Evolutionary conservation across 2,329 filamentous ascomycete species (phyloP).

Genomic region (Chaetomiaceae sp.): DNA sequence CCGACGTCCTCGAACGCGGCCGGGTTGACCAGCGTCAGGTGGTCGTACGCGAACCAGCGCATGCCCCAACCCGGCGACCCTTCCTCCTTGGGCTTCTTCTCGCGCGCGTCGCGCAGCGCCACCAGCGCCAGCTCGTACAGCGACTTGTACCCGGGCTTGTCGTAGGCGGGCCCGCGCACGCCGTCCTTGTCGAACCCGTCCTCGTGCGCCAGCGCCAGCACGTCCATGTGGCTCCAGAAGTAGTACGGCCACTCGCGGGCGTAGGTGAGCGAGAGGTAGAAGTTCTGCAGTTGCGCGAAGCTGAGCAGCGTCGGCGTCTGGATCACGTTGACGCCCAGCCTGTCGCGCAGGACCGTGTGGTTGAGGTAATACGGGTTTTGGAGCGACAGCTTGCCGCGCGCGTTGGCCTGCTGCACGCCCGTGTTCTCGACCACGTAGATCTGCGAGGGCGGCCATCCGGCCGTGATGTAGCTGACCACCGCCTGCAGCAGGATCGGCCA

Average conservation of each 20-base stretch:
- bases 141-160: conserved; percentile 34
- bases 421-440: conserved; percentile 57
- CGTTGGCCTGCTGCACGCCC: conserved; percentile 48
- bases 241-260: conserved; percentile 42
- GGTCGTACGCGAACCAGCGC: conserved; percentile 54
- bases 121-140: conserved; percentile 36
- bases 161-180: conserved; percentile 28
- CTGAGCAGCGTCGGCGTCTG: conserved; percentile 44
- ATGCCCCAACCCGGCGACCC: too few species aligned
- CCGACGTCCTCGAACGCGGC: conserved; percentile 44
- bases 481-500: conserved; percentile 51
- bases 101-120: conserved; percentile 30
- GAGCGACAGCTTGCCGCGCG: conserved; percentile 39
- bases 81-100: too few species aligned
- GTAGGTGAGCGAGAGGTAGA: conserved; percentile 40
- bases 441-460: conserved; percentile 51
- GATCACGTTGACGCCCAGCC: conserved; percentile 43
- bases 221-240: conserved; percentile 50
- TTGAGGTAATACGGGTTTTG: conserved; percentile 54
- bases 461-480: conserved; percentile 51
- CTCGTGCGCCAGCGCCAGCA: conserved; percentile 41
- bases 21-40: conserved; percentile 51
- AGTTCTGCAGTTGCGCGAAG: conserved; percentile 51
- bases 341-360: conserved; percentile 41
- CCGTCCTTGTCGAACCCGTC: too few species aligned